phyloP scores from a whole-genome alignment of 768 basidiomycete species.

The Rubroboletus pulcherrimus region DNA sequence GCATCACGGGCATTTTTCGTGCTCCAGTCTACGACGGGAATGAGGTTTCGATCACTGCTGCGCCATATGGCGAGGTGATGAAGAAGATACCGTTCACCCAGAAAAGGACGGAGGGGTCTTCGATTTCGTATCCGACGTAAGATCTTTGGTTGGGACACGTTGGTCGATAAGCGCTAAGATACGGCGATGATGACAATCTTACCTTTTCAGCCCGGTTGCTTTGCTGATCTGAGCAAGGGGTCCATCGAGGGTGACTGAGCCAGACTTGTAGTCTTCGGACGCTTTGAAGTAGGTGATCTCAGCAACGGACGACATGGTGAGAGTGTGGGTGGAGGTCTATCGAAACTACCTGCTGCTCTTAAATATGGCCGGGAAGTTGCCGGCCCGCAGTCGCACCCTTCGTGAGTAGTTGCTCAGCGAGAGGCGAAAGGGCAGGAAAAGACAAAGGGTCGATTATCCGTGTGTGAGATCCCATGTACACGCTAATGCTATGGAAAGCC shows the following conservation, averaged over 20 bases:
- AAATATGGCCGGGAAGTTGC: conserved; percentile 5
- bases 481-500: too few relatives aligned
- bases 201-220: conserved; percentile 21
- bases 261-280: conserved; percentile 21
- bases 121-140: conserved; percentile 29
- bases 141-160: conserved; percentile 16
- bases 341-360: not conserved
- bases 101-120: conserved; percentile 26
- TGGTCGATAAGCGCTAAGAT: conserved; percentile 5
- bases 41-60: conserved; percentile 3
- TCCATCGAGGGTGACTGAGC: conserved; percentile 9
- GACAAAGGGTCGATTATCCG: too few relatives aligned
- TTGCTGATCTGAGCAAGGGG: conserved; percentile 8
- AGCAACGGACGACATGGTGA: conserved; percentile 23
- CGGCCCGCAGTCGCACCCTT: not conserved
- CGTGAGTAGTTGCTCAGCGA: too few relatives aligned
- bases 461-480: too few relatives aligned
- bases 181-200: not conserved
- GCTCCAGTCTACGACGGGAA: conserved; percentile 22
- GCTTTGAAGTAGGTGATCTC: conserved; percentile 26
- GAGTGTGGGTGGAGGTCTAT: not conserved
- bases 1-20: conserved; percentile 18
- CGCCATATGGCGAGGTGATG: not conserved
- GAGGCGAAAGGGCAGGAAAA: too few relatives aligned
- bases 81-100: conserved; percentile 20